Evolutionary conservation across 495 filamentous ascomycete genomes (phyloP).

Genomic region (Penicillium robsamsonii): DNA sequence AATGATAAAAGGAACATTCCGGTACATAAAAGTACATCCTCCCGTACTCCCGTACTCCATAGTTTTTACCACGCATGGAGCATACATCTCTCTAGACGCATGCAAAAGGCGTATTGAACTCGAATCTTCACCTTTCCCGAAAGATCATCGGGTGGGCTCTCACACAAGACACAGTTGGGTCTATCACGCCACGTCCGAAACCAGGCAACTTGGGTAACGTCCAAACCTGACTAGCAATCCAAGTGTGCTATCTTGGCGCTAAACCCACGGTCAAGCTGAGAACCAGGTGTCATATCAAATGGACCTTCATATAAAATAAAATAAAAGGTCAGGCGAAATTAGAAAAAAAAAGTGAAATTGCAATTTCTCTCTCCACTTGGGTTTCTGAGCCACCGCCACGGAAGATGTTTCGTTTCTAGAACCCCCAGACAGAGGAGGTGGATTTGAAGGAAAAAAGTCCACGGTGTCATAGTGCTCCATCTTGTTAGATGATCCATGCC

Average conservation of each 20-base stretch:
- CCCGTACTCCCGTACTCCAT: too few relatives aligned
- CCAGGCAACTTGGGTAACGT: constrained; percentile 9
- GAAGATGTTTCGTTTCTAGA: constrained; percentile 31
- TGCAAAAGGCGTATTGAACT: constrained; percentile 7
- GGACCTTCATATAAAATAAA: not conserved
- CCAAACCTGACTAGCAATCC: constrained; percentile 13
- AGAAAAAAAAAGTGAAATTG: not conserved
- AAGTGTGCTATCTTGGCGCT: constrained; percentile 13
- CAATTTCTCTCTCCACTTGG: constrained; percentile 8
- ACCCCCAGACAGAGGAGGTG: constrained; percentile 27
- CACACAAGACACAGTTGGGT: constrained; percentile 1
- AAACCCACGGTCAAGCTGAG: constrained; percentile 12
- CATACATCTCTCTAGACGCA: constrained; percentile 6
- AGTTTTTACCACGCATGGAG: not conserved
- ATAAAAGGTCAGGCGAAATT: not conserved
- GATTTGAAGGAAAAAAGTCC: constrained; percentile 1
- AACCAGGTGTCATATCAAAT: not conserved
- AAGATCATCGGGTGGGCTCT: constrained; percentile 8
- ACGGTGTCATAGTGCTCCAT: constrained; percentile 14
- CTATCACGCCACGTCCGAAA: constrained; percentile 9
- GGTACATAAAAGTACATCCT: too few relatives aligned
- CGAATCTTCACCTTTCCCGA: not conserved
- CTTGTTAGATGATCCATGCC: constrained; percentile 9
- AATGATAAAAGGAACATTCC: too few relatives aligned
- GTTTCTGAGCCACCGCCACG: constrained; percentile 32